Base-by-base conservation (phyloP, 805 yeast genomes). In the Suhomyces kilbournensis region DNA sequence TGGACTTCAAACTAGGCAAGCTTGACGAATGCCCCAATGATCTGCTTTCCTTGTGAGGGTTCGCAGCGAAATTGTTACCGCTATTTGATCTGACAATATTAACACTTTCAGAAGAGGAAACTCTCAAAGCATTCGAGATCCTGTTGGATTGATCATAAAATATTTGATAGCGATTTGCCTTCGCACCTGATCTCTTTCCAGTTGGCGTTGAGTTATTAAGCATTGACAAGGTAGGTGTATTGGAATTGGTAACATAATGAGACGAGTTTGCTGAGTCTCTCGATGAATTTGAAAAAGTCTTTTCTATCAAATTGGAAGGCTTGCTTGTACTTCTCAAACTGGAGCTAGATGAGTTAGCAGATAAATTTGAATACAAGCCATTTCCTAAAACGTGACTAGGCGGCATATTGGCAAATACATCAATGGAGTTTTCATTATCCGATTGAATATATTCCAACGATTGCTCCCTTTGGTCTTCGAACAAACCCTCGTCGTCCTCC, bases 161-260 rank as follows among this genome's bases (percentile, higher is more conserved):
- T 10, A 71, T 69, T 60, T 79, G 81, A 55, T 78, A 79, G 47
- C 82, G 64, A 26, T 63, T 65, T 1, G 82, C 82, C 48, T 74
- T 70, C 15, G 81, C 81, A 32, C 66, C 74, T 14, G 71, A 71
- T 58, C 67, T 67, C 60, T 67, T 68, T 1, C 56, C 53, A 4
- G 63, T 51, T 2, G 68, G 64, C 1, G 65, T 61, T 6, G 56
- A 47, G 40, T 50, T 60, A n/a, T 48, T 26, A 45, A 38, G 49
- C 12, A 32, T 44, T 14, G 25, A 15, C 35, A 32, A 35, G n/a
- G 26, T 44, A 7, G 50, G 57, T 14, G 54, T 51, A 34, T 49
- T 42, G 10, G 43, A 44, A n/a, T 10, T 49, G 38, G 45, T 52
- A 15, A 35, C 7, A 10, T 20, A 43, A 22, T 48, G 47, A 20